Base-by-base conservation (phyloP, 306 rosid species). In the Albizia julibrissin region DNA sequence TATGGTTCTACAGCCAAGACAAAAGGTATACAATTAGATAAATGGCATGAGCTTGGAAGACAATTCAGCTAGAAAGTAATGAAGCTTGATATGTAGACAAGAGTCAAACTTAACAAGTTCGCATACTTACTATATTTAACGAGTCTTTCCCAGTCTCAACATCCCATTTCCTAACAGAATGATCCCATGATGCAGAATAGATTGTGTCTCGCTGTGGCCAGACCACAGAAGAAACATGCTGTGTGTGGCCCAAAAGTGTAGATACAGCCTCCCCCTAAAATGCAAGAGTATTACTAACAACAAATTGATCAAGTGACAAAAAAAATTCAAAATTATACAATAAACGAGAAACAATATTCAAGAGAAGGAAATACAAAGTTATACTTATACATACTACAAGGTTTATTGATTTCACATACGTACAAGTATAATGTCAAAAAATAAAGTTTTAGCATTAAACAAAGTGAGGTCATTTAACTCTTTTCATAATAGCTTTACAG, bases 141-240 rank as follows among this genome's bases (percentile, higher is more conserved):
- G 82, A 46, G 74, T 87, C 89, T 85, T 90, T 92, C 76, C 98
- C 94, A 0, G 91, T 91, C 87, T 93, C 97, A 1, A 84, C 97
- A 76, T 95, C 95, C 99, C 99, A 93, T 73, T 80, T 86, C 85
- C 96, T 89, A 71, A 91, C 76, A 79, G 98, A 89, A 87, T 93
- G 98, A 88, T 95, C 98, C 98, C 97, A 91, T 0, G 99, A 95
- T 37, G 97, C 92, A 82, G 99, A 95, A 85, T 89, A 95, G 69
- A 95, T 91, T 80, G 86, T 81, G 42, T 87, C 94, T 42, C 61
- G 90, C 71, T 89, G 86, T 15, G 94, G 90, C 99, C 98, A 95
- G 72, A 85, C 88, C 64, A 95, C 96, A 33, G 97, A 80, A 80
- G 98, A 93, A 33, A 95, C 97, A 3, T 90, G 89, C 85, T 95